These are phyloP conservation scores for Hyaloscypha variabilis DNA, from an alignment of 495 filamentous ascomycete genomes.

Conservation along the genomic window DNA sequence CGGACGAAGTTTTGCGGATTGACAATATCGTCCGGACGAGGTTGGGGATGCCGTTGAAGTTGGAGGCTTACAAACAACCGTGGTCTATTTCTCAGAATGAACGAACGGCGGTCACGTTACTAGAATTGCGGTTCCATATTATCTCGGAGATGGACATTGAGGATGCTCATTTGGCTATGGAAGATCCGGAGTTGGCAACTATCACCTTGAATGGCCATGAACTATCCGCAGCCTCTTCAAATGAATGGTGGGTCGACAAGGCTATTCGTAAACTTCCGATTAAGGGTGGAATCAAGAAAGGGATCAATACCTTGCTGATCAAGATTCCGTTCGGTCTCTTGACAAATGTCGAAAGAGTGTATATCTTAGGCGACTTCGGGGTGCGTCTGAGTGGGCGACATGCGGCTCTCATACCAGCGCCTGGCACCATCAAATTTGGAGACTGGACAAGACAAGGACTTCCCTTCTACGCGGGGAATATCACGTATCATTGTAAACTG, in stretches of 20 bases:
- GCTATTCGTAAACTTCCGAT: slow-evolving; percentile 14
- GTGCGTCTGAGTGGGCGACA: slow-evolving; percentile 17
- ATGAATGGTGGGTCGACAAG: slow-evolving; percentile 33
- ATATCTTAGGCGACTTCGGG: slow-evolving; percentile 29
- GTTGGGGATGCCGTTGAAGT: slow-evolving; percentile 27
- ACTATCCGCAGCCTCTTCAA: neutral
- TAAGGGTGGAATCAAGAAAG: too few species aligned
- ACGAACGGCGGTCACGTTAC: slow-evolving; percentile 3
- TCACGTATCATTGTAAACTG: slow-evolving; percentile 28
- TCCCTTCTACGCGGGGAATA: slow-evolving; percentile 34
- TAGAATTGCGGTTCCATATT: slow-evolving; percentile 23
- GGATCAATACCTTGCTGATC: slow-evolving; percentile 19
- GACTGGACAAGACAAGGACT: slow-evolving; percentile 25
- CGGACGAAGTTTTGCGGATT: slow-evolving; percentile 29
- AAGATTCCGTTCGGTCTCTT: slow-evolving; percentile 26
- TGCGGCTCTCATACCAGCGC: slow-evolving; percentile 14
- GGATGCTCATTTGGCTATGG: slow-evolving; percentile 27
- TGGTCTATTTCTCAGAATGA: slow-evolving; percentile 28
- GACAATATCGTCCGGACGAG: slow-evolving; percentile 29
- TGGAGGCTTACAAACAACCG: slow-evolving; percentile 25
- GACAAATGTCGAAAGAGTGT: slow-evolving; percentile 34
- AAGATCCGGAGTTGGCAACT: slow-evolving; percentile 17
- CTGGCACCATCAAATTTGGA: slow-evolving; percentile 20
- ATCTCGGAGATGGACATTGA: too few species aligned
- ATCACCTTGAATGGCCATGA: slow-evolving; percentile 18